Percentiles rank a stretch among this genome's conserved stretches.
Evolutionary conservation across 805 yeast genomes (phyloP).

Genomic region (Yamadazyma paraphyllophila): DNA sequence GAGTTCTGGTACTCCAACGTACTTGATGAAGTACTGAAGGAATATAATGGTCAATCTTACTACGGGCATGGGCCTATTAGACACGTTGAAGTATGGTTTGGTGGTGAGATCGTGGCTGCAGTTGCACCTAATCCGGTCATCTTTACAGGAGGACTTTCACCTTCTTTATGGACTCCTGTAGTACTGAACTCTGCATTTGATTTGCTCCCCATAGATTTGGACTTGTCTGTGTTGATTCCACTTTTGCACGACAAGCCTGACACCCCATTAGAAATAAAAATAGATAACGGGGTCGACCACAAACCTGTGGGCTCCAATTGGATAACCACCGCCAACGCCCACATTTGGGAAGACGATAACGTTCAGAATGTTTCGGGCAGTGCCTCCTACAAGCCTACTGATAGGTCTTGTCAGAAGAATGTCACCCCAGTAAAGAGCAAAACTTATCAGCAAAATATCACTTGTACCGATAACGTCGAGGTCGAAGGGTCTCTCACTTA

Average conservation of each 20-base stretch:
- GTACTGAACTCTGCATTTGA: slow-evolving; percentile 76
- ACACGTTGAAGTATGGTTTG: slow-evolving; percentile 57
- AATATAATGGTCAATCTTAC: slow-evolving; percentile 32
- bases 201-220: slow-evolving; percentile 65
- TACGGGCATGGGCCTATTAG: slow-evolving; percentile 73
- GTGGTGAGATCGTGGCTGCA: slow-evolving; percentile 58
- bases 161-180: slow-evolving; percentile 77
- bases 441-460: slow-evolving; percentile 31
- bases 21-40: slow-evolving; percentile 44
- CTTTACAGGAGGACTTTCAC: slow-evolving; percentile 79
- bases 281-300: slow-evolving; percentile 46
- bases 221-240: slow-evolving; percentile 69
- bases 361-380: slow-evolving; percentile 38
- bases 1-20: slow-evolving; percentile 80
- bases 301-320: slow-evolving; percentile 49
- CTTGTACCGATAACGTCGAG: slow-evolving; percentile 31
- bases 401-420: slow-evolving; percentile 5
- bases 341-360: slow-evolving; percentile 49
- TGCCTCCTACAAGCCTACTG: not conserved
- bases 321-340: slow-evolving; percentile 57
- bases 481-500: slow-evolving; percentile 36
- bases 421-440: not conserved
- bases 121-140: slow-evolving; percentile 70
- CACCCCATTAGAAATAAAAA: slow-evolving; percentile 42
- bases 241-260: slow-evolving; percentile 37